A percentile compares a stretch with the other conserved stretches of the same genome.
Evolutionary conservation across 208 protist genomes (phyloP).

Genomic region (Wallacemonas sp.): DNA sequence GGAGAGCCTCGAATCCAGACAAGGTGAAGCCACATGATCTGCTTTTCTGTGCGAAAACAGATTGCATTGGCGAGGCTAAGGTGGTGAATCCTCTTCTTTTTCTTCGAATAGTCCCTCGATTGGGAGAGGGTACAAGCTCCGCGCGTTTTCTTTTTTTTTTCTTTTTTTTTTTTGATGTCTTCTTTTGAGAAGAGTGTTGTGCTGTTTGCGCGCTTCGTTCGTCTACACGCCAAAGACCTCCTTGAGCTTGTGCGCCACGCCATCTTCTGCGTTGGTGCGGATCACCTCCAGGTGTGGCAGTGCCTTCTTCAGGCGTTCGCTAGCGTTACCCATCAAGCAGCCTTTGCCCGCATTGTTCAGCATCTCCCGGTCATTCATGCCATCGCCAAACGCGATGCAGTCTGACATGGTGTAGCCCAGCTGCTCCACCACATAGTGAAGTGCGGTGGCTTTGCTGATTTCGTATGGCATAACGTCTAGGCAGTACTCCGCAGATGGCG

Average conservation of each 20-base stretch:
- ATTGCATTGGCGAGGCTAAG: too few relatives aligned
- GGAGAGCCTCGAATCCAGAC: too few relatives aligned
- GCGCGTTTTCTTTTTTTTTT: too few relatives aligned
- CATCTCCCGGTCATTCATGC: conserved; percentile 73
- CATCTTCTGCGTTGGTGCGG: conserved; percentile 62
- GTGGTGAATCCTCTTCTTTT: too few relatives aligned
- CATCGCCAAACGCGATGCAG: conserved; percentile 73
- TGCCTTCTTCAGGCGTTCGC: conserved; percentile 43
- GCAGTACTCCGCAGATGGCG: conserved; percentile 51
- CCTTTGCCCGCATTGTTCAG: conserved; percentile 57
- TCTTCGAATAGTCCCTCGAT: too few relatives aligned
- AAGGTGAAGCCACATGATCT: too few relatives aligned
- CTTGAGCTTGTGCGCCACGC: conserved; percentile 55
- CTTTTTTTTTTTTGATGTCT: too few relatives aligned
- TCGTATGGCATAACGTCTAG: conserved; percentile 56
- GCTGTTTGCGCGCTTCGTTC: not conserved
- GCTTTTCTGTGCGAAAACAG: too few relatives aligned
- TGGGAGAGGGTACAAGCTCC: too few relatives aligned
- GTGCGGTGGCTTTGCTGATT: conserved; percentile 62
- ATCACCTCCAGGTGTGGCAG: conserved; percentile 69
- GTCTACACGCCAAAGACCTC: conserved; percentile 48
- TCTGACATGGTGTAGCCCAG: conserved; percentile 47
- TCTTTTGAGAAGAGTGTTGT: too few relatives aligned
- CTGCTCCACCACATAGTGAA: conserved; percentile 49
- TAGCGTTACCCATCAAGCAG: conserved; percentile 72